A percentile compares a stretch with the other conserved stretches of the same genome.
These are phyloP conservation scores for Leucoagaricus sp. DNA, from an alignment of 1,284 basidiomycete species.

Conservation along the genomic window DNA sequence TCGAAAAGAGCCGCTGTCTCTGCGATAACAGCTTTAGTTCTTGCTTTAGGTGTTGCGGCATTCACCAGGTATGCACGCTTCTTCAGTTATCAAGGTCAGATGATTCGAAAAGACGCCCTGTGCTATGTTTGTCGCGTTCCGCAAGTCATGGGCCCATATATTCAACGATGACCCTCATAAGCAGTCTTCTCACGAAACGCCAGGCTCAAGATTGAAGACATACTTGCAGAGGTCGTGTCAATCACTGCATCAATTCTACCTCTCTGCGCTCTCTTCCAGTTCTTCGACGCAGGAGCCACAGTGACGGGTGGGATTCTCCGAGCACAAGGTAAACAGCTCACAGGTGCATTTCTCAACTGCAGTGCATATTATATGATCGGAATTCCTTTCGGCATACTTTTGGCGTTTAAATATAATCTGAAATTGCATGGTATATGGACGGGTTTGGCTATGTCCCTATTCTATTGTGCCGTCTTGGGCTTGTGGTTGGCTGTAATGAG, in stretches of 20 bases:
- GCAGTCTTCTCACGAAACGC: conserved; percentile 7
- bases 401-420: conserved; percentile 55
- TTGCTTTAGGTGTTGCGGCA: conserved; percentile 58
- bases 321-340: conserved; percentile 74
- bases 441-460: conserved; percentile 61
- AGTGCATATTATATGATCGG: conserved; percentile 71
- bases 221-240: conserved; percentile 53
- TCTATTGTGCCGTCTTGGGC: conserved; percentile 52
- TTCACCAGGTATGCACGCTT: conserved; percentile 54
- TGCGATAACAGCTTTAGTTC: conserved; percentile 59
- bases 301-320: conserved; percentile 78
- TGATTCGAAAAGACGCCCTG: too few relatives aligned
- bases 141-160: conserved; percentile 75
- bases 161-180: conserved; percentile 82
- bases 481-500: conserved; percentile 50
- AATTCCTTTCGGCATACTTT: conserved; percentile 66
- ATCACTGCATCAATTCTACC: conserved; percentile 77
- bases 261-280: conserved; percentile 78
- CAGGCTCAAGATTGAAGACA: conserved; percentile 4
- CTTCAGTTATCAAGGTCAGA: too few relatives aligned
- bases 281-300: conserved; percentile 75
- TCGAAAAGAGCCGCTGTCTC: conserved; percentile 70
- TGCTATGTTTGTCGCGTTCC: conserved; percentile 70
- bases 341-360: conserved; percentile 66
- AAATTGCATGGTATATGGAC: conserved; percentile 66